Base-by-base conservation (phyloP, 2,329 filamentous ascomycete genomes). In the Fusarium sp. region DNA sequence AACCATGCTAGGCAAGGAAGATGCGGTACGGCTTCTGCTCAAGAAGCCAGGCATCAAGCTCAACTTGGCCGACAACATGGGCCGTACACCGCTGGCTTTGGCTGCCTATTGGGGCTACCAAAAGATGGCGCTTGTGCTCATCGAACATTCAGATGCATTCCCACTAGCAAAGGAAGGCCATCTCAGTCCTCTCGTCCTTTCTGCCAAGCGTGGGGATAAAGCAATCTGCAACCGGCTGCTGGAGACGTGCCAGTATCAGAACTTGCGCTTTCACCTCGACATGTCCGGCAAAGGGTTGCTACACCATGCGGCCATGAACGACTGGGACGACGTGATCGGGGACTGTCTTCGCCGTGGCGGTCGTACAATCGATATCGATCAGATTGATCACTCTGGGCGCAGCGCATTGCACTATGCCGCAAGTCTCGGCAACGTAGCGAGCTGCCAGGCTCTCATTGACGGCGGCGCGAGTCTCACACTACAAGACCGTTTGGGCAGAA, bases 31-130 rank as follows among this genome's bases (percentile, higher is more conserved):
- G 13, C 37, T 11, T 15, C 25, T 52, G 4, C 10, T 52, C 10
- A 11, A n/a, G 2, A 15, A 17, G 3, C 41, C 49, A 10, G 32
- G 19, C 3, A 33, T 53, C 19, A 43, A 36, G 5, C 27, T 53
- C 14, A 37, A 53, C 23, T 32, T 47, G 19, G 10, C 21, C 3
- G 50, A 53, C 44, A 53, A 48, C 6, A 15, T 35, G 6, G 36
- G 44, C 10, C 50, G 50, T 4, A 53, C 50, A n/a, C 31, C 37
- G 4, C 35, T 53, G 11, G 23, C 43, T 10, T 23, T 53, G 6
- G 50, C 50, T 27, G 38, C 43, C 4, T 48, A 42, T n/a, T 45
- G 41, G 49, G 49, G 49, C 9, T 35, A 25, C 19, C 17, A 52
- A 9, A 25, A 45, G 8, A 43, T 48, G 13, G 44, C 50, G 4